phyloP scores from a whole-genome alignment of 2,329 filamentous ascomycete species.

The Fonsecaea erecta region DNA sequence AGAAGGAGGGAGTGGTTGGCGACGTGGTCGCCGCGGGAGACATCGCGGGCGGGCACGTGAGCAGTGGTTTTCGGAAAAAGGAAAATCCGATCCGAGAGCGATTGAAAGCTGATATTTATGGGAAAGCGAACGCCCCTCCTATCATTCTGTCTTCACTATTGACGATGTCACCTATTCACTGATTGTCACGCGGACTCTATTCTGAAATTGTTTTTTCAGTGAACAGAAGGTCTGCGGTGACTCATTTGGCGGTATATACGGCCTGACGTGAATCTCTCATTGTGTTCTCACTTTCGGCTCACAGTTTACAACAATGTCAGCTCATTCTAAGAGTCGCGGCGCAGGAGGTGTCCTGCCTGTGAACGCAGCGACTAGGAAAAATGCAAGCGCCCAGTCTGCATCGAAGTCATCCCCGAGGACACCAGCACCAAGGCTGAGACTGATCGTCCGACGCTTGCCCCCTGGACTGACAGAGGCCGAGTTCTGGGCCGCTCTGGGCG shows the following conservation, averaged over 20 bases:
- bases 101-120: conserved; percentile 18
- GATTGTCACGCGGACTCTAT: conserved; percentile 5
- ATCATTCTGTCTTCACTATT: conserved; percentile 7
- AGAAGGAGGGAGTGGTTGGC: conserved; percentile 12
- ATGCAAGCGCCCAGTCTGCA: conserved; percentile 44
- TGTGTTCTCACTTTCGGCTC: conserved; percentile 15
- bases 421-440: conserved; percentile 72
- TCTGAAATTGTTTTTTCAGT: conserved; percentile 6
- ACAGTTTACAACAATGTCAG: conserved; percentile 26
- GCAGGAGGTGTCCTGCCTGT: conserved; percentile 60
- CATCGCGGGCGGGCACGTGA: conserved; percentile 10
- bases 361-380: conserved; percentile 53
- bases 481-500: conserved; percentile 72
- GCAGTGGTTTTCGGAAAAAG: conserved; percentile 16
- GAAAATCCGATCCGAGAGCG: conserved; percentile 20
- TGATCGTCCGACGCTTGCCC: conserved; percentile 81
- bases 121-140: not conserved
- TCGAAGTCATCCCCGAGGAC: conserved; percentile 53
- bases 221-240: not conserved
- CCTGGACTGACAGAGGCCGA: conserved; percentile 82
- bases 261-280: not conserved
- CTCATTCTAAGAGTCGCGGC: conserved; percentile 37
- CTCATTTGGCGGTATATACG: not conserved
- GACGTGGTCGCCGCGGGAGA: conserved; percentile 12
- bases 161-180: conserved; percentile 9